Percentiles rank a stretch among this genome's conserved stretches.
phyloP scores from a whole-genome alignment of 2,329 filamentous ascomycete species.

The Cytospora mali region DNA sequence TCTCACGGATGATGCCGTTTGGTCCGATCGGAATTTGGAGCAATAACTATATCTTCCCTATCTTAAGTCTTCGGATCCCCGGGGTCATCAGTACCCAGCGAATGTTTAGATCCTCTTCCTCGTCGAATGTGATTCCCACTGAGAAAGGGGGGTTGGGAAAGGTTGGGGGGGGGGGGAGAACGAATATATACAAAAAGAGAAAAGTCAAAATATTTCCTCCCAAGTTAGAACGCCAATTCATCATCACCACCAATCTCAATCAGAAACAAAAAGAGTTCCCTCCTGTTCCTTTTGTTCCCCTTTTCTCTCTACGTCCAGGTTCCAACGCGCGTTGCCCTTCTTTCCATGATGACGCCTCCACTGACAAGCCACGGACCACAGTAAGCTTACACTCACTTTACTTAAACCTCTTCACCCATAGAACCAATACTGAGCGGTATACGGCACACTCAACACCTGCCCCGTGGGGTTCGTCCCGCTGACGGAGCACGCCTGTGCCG shows the following conservation, averaged over 20 bases:
- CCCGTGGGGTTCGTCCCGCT: slow-evolving; percentile 44
- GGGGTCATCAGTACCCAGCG: no score
- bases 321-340: background rate
- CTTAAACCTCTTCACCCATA: slow-evolving; percentile 42
- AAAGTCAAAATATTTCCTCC: background rate
- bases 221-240: background rate
- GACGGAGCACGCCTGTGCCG: slow-evolving; percentile 45
- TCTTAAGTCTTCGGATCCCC: background rate
- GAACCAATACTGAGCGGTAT: slow-evolving; percentile 63
- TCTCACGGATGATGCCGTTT: background rate
- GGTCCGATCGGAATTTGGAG: background rate
- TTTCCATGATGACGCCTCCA: background rate
- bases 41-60: background rate
- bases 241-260: background rate
- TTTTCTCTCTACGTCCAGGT: no score
- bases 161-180: no score
- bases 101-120: background rate
- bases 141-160: background rate
- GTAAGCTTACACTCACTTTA: no score
- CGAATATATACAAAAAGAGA: slow-evolving; percentile 6
- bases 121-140: slow-evolving; percentile 10
- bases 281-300: no score
- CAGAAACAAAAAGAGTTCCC: no score
- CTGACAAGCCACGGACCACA: no score
- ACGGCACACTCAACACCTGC: slow-evolving; percentile 50